These are phyloP conservation scores for Agrocybe pediades DNA, from an alignment of 768 basidiomycete genomes.

Conservation along the genomic window DNA sequence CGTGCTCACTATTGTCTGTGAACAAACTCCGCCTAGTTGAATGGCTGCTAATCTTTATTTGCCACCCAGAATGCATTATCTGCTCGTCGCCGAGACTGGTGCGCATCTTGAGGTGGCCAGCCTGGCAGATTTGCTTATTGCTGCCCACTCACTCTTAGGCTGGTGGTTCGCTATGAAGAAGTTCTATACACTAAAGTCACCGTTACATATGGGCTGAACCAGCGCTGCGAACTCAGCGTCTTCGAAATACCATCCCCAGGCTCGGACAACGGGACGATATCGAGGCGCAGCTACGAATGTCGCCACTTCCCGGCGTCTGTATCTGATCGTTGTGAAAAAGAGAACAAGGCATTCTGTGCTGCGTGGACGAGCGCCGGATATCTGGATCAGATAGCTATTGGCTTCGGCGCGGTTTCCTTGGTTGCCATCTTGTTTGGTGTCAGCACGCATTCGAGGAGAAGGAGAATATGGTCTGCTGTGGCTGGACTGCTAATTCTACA, in stretches of 20 bases:
- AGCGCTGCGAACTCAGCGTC: constrained; percentile 56
- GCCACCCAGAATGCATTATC: constrained; percentile 57
- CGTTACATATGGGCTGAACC: constrained; percentile 57
- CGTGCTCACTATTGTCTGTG: constrained; percentile 53
- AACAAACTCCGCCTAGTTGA: background rate
- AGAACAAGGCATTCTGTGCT: constrained; percentile 61
- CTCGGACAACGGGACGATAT: constrained; percentile 40
- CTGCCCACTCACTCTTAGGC: constrained; percentile 32
- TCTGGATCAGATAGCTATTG: constrained; percentile 60
- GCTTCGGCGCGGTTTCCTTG: constrained; percentile 62
- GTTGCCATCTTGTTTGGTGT: constrained; percentile 65
- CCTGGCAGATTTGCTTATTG: background rate
- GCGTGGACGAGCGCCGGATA: constrained; percentile 75
- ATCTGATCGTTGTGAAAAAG: constrained; percentile 47
- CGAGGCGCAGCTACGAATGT: constrained; percentile 61
- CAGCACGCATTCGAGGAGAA: constrained; percentile 70
- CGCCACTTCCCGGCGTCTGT: constrained; percentile 64
- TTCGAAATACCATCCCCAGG: constrained; percentile 46
- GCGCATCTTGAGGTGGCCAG: background rate
- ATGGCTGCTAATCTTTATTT: background rate
- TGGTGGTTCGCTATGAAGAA: constrained; percentile 44
- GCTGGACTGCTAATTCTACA: constrained; percentile 66
- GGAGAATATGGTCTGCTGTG: constrained; percentile 77
- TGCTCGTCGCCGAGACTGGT: constrained; percentile 66
- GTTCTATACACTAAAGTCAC: constrained; percentile 48